Percentiles rank a stretch among this genome's conserved stretches.
phyloP scores from a whole-genome alignment of 768 basidiomycete genomes.

The Dentipellis sp. region DNA sequence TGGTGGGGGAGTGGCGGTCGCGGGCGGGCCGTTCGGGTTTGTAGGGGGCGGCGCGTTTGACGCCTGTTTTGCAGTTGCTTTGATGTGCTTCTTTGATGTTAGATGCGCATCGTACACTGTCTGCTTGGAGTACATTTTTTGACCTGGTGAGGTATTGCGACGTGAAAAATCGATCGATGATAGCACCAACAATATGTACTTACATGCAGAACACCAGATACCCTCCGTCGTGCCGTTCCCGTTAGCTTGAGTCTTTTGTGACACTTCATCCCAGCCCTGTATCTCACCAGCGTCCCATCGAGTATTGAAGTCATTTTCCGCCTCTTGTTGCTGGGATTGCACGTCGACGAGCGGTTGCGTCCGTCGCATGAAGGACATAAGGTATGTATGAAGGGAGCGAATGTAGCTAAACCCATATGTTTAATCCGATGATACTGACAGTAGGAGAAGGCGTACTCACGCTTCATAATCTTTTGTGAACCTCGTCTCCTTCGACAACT shows the following conservation, averaged over 20 bases:
- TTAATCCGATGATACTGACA: background rate
- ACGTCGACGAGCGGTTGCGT: constrained; percentile 79
- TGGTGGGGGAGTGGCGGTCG: constrained; percentile 23
- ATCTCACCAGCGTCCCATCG: constrained; percentile 77
- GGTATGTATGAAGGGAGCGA: constrained; percentile 69
- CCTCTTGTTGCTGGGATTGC: constrained; percentile 54
- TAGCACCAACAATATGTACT: constrained; percentile 23
- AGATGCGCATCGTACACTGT: constrained; percentile 97
- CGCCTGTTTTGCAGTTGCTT: constrained; percentile 74
- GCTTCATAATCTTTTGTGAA: constrained; percentile 69
- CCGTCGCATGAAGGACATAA: constrained; percentile 78
- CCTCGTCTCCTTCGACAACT: constrained; percentile 60
- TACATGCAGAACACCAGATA: constrained; percentile 93
- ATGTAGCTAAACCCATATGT: constrained; percentile 57
- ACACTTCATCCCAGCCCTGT: constrained; percentile 59
- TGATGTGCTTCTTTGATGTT: constrained; percentile 92
- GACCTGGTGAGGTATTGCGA: constrained; percentile 42
- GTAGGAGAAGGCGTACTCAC: constrained; percentile 33
- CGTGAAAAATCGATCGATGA: constrained; percentile 4
- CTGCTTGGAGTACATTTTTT: constrained; percentile 92
- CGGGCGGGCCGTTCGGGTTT: constrained; percentile 50
- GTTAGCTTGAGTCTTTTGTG: constrained; percentile 28
- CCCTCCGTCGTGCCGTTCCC: constrained; percentile 46
- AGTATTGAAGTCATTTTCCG: constrained; percentile 60
- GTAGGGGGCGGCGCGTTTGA: constrained; percentile 32